A percentile compares a stretch with the other conserved stretches of the same genome.
phyloP scores from a whole-genome alignment of 78 protist species.

The Guillardia theta region DNA sequence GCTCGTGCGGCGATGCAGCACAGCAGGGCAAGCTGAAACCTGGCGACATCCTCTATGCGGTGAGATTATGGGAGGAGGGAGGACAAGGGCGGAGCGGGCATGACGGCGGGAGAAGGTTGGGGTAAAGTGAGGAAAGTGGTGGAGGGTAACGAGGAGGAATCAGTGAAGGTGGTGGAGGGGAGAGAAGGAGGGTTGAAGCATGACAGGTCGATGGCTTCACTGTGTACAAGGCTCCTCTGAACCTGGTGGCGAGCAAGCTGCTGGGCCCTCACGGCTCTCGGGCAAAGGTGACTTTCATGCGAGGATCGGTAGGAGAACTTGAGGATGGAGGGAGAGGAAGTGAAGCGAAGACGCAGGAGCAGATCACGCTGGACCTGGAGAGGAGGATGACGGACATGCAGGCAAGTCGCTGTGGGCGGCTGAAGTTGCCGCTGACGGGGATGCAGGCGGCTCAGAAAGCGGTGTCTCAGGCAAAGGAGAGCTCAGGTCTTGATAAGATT shows the following conservation, averaged over 20 bases:
- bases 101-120: no score
- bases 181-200: not conserved
- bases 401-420: no score
- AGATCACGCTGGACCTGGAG: not conserved
- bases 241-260: not conserved
- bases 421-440: not conserved
- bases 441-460: not conserved
- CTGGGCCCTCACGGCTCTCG: not conserved
- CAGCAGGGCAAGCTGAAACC: not conserved
- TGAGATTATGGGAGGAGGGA: not conserved
- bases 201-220: not conserved
- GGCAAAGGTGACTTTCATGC: not conserved
- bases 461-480: not conserved
- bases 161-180: not conserved
- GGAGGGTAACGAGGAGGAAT: no score
- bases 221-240: not conserved
- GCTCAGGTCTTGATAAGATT: not conserved
- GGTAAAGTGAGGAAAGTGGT: no score
- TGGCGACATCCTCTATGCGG: not conserved
- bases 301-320: no score
- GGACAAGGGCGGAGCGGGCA: no score
- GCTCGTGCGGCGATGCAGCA: not conserved
- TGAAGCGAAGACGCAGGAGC: no score
- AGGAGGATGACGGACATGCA: not conserved
- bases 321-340: no score